These are phyloP conservation scores for Furcasterigmium furcatum DNA, from an alignment of 2,329 filamentous ascomycete genomes.

Conservation along the genomic window DNA sequence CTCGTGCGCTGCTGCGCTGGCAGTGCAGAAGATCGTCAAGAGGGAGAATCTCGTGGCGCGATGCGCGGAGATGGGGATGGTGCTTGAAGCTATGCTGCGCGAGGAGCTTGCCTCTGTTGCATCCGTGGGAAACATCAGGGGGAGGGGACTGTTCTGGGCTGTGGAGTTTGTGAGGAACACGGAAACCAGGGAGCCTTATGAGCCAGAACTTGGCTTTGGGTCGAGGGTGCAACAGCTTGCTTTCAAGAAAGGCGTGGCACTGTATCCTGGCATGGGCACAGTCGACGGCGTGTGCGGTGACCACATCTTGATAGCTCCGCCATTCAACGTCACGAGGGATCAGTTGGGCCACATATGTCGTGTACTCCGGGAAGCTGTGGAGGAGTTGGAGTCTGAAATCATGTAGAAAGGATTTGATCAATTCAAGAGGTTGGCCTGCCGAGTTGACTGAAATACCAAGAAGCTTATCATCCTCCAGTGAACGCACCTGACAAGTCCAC, in stretches of 20 bases:
- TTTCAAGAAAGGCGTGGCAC: conserved; percentile 16
- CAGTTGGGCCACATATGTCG: background rate
- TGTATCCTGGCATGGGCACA: conserved; percentile 57
- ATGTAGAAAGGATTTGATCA: too few relatives aligned
- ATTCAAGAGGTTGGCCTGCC: too few relatives aligned
- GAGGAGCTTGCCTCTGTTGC: conserved; percentile 20
- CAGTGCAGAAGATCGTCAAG: conserved; percentile 27
- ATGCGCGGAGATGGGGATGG: conserved; percentile 22
- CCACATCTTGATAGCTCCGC: conserved; percentile 66
- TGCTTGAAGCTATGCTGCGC: conserved; percentile 22
- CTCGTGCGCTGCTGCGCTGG: conserved; percentile 19
- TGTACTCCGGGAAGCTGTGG: background rate
- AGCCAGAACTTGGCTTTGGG: conserved; percentile 18
- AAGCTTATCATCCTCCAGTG: background rate
- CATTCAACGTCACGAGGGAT: conserved; percentile 55
- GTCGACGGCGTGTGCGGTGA: conserved; percentile 61
- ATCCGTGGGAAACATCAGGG: conserved; percentile 36
- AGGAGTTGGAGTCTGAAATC: background rate
- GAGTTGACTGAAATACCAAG: too few relatives aligned
- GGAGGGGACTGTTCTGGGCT: conserved; percentile 41
- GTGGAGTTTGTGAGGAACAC: conserved; percentile 42
- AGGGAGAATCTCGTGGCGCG: conserved; percentile 27
- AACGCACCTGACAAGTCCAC: conserved; percentile 5
- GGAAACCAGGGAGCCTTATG: conserved; percentile 30
- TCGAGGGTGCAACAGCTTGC: conserved; percentile 21